Percentiles rank a stretch among this genome's conserved stretches.
Evolutionary conservation across 768 basidiomycete species (phyloP).

Genomic region (Lentinula lateritia): DNA sequence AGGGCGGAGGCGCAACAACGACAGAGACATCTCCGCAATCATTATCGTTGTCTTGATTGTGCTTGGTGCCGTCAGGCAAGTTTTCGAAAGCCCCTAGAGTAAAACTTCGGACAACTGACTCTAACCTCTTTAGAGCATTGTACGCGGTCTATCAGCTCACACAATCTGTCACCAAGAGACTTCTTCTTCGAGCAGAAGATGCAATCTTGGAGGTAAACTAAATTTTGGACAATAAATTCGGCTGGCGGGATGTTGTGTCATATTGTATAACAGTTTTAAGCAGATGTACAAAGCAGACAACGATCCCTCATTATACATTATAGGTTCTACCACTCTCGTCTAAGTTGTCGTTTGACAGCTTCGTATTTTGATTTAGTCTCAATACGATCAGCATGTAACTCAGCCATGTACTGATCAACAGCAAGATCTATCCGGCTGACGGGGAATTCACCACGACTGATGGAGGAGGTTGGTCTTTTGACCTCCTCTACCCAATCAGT

Average conservation of each 20-base stretch:
- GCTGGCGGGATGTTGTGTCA: not conserved
- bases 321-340: constrained; percentile 57
- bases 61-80: constrained; percentile 59
- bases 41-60: constrained; percentile 57
- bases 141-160: constrained; percentile 67
- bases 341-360: constrained; percentile 61
- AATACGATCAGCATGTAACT: constrained; percentile 54
- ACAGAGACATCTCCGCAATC: constrained; percentile 60
- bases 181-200: constrained; percentile 70
- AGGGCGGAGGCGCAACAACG: constrained; percentile 48
- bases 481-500: constrained; percentile 77
- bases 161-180: constrained; percentile 48
- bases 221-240: constrained; percentile 9
- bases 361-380: constrained; percentile 68
- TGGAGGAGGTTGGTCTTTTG: constrained; percentile 64
- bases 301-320: not conserved
- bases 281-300: constrained; percentile 5
- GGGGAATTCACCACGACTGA: constrained; percentile 64
- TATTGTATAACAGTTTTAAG: not conserved
- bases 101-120: not conserved
- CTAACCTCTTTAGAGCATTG: constrained; percentile 45
- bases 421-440: constrained; percentile 71
- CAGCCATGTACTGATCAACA: constrained; percentile 68
- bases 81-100: not conserved
- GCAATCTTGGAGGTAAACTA: constrained; percentile 73